phyloP scores from a whole-genome alignment of 345 rosid genomes.

The Euclidium syriacum region DNA sequence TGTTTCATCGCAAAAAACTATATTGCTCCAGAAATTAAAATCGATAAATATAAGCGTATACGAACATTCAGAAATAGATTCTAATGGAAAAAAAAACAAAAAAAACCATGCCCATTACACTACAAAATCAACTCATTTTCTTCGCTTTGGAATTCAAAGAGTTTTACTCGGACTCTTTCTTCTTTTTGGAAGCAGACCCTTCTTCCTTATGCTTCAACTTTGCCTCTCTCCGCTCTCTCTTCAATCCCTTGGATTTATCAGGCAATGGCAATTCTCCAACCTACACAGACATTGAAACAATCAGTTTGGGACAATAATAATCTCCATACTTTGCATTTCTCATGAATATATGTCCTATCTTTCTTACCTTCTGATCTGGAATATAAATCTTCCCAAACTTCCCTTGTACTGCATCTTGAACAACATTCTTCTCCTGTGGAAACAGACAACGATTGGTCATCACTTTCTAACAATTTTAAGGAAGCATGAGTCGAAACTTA shows the following conservation, averaged over 20 bases:
- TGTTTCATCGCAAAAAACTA: no score
- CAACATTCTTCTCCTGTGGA: conserved; percentile 68
- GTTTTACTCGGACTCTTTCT: conserved; percentile 45
- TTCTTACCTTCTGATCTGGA: conserved; percentile 87
- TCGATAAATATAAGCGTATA: conserved; percentile 7
- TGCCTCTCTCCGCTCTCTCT: conserved; percentile 89
- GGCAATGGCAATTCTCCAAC: conserved; percentile 50
- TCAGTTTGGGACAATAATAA: neutral
- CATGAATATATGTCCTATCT: neutral
- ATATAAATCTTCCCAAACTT: conserved; percentile 71
- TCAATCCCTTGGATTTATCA: conserved; percentile 76
- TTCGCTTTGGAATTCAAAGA: neutral
- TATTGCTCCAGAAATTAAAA: neutral
- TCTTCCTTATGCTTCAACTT: conserved; percentile 39
- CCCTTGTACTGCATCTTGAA: conserved; percentile 55
- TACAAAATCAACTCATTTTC: conserved; percentile 13
- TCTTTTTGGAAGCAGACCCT: conserved; percentile 50
- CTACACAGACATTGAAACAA: conserved; percentile 26
- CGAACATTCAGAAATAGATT: conserved; percentile 1
- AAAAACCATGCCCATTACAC: conserved; percentile 9
- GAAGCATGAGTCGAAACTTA: neutral
- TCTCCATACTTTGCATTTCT: neutral
- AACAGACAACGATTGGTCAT: conserved; percentile 1
- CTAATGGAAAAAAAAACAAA: neutral
- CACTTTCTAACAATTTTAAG: neutral